Percentiles rank a stretch among this genome's conserved stretches.
Conservation (phyloP, 2,329 filamentous ascomycete genomes). For the Triangularia verruculosa region DNA sequence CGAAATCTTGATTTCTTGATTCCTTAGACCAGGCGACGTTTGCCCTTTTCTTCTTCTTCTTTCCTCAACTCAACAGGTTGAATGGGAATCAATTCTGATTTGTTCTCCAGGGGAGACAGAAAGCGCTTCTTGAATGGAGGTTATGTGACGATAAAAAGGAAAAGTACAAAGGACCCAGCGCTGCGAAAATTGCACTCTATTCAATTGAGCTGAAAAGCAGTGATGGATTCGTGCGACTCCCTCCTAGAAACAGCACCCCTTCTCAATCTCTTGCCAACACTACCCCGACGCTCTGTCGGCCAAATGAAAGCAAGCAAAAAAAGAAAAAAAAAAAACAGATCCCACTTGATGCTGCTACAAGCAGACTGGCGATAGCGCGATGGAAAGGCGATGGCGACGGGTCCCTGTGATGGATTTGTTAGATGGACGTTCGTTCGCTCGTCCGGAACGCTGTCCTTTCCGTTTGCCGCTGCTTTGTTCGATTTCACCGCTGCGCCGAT, state of each 20-base stretch:
- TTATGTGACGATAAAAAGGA: constrained; percentile 30
- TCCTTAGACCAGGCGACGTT: constrained; percentile 28
- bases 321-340: too few species aligned
- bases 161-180: constrained; percentile 37
- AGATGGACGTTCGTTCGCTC: background rate
- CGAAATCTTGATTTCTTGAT: constrained; percentile 23
- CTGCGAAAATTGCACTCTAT: constrained; percentile 21
- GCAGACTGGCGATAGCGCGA: constrained; percentile 3
- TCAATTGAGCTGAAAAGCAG: constrained; percentile 29
- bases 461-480: constrained; percentile 12
- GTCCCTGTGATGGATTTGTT: constrained; percentile 9
- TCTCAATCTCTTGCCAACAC: constrained; percentile 25
- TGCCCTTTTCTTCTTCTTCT: constrained; percentile 33
- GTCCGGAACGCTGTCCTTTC: background rate
- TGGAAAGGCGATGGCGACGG: background rate
- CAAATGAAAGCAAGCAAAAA: constrained; percentile 11
- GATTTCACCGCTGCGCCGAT: background rate
- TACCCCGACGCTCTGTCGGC: constrained; percentile 23
- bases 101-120: constrained; percentile 41
- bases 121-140: constrained; percentile 31
- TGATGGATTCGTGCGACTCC: background rate
- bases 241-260: constrained; percentile 20
- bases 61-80: constrained; percentile 36
- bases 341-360: constrained; percentile 2
- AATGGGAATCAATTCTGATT: constrained; percentile 52